Base-by-base conservation (phyloP, 495 filamentous ascomycete species). In the Arthonia radiata region DNA sequence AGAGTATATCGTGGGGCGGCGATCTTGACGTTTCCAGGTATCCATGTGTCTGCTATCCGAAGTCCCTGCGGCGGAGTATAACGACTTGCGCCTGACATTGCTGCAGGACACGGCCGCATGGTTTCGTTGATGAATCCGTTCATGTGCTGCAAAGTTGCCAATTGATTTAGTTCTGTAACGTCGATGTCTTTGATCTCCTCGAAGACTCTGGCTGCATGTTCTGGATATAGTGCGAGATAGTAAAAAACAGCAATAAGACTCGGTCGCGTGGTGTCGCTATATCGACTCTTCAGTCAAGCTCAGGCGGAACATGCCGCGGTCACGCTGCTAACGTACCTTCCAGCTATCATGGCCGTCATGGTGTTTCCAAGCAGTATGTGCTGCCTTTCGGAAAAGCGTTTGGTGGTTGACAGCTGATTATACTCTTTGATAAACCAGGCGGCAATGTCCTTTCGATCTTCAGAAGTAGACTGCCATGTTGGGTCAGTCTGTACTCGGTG, bases 121-220 rank as follows among this genome's bases (percentile, higher is more conserved):
- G 33, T 28, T 26, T 42, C 39, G 22, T 34, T 27, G 16, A 42
- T 42, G 16, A 34, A 18, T 11, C 33, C 39, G 18, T 42, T 35
- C 10, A 42, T 31, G 21, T 39, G 18, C 4, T 32, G 29, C 10
- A 32, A 19, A 15, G 25, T 15, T 4, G 31, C 23, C 4, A 40
- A 10, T 9, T 30, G 32, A 6, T 29, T 22, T 14, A 30, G 29
- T 4, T 27, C 22, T 4, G 11, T 31, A 1, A 18, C 23, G 10
- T 13, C 18, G 17, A 35, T 25, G 4, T 11, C 13, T 8, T 13
- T 8, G 7, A 26, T 8, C 15, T 32, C 23, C 13, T 27, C 21
- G 6, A 24, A 24, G 4, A 41, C 16, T 18, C 32, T 34, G 2
- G 1, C 6, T 27, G 27, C 24, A 1, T 24, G 24, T 3, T 18